Base-by-base conservation (phyloP, 176 grass and related monocot species). In the Echinochloa phyllopogon region DNA sequence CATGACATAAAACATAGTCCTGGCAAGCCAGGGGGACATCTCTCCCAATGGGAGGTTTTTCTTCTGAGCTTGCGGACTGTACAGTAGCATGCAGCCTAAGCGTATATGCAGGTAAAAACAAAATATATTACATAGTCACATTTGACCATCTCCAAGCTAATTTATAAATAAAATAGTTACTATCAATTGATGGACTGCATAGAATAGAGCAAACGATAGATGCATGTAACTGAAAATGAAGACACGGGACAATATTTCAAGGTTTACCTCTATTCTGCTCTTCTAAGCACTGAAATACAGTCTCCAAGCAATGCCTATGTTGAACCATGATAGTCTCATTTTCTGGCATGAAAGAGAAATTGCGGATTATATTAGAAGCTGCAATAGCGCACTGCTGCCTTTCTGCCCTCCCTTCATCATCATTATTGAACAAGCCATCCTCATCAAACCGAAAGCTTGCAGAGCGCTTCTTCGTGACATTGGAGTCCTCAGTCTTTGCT, bases 341-440 rank as follows among this genome's bases (percentile, higher is more conserved):
- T 85, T 99, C 96, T 44, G 96, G 96, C 93, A 99, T 99, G 82
- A 99, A 99, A 90, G 96, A 96, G 65, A 99, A 96, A 84, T 99
- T 99, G 23, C 96, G 91, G 77, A 99, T 94, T 77, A 99, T 92
- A 90, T 99, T 99, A 13, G 96, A 99, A 65, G 91, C 91, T 82
- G 93, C 93, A 82, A 99, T 77, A 75, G 96, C 96, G 56, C 96
- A 96, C 48, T 92, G 88, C 78, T 99, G 96, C 70, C 86, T 96
- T 89, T 96, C 96, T 74, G 86, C 73, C 14, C 91, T 85, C 1
- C 93, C 96, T 89, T 96, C 96, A 76, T 99, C 96, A 87, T 99
- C 89, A 52, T 91, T 70, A 78, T 99, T 99, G 75, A 99, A 99
- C 69, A 99, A 88, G 45, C 96, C 91, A 81, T 96, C 96, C 83